These are phyloP conservation scores for Steccherinum ochraceum DNA, from an alignment of 768 basidiomycete species.

Conservation along the genomic window DNA sequence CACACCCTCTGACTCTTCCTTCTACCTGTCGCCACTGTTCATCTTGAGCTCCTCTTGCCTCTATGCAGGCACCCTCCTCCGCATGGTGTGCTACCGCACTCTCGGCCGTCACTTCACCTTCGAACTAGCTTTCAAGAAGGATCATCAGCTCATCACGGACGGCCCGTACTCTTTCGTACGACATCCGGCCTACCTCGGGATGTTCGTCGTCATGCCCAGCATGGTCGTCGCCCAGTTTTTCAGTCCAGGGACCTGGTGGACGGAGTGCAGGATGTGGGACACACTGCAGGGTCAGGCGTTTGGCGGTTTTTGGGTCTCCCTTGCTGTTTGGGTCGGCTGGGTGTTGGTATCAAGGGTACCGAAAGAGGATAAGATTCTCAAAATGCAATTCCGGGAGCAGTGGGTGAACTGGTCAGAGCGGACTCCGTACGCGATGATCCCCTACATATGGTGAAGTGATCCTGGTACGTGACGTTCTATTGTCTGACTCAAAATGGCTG, in stretches of 20 bases:
- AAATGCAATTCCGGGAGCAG: constrained; percentile 12
- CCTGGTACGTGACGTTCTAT: too few species aligned
- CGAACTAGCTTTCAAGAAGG: constrained; percentile 18
- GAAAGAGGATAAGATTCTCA: constrained; percentile 14
- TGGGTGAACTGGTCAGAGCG: constrained; percentile 16
- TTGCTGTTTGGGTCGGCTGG: not conserved
- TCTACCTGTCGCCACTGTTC: not conserved
- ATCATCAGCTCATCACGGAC: constrained; percentile 20
- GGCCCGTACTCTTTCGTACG: constrained; percentile 25
- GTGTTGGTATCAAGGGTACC: not conserved
- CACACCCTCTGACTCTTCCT: not conserved
- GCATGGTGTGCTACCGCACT: constrained; percentile 15
- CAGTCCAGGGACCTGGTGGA: constrained; percentile 13
- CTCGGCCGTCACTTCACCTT: constrained; percentile 24
- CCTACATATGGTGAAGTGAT: constrained; percentile 8
- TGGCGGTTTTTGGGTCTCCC: not conserved
- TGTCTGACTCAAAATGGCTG: too few species aligned
- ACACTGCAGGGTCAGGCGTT: constrained; percentile 6
- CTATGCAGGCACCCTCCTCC: not conserved
- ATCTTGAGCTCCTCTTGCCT: not conserved
- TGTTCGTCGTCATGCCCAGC: constrained; percentile 8
- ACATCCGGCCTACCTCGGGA: constrained; percentile 22
- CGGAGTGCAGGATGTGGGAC: constrained; percentile 9
- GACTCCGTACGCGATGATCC: constrained; percentile 14
- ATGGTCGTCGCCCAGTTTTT: constrained; percentile 2